phyloP scores from a whole-genome alignment of 352 stramenopile species.

The Elongisporangium undulatum region DNA sequence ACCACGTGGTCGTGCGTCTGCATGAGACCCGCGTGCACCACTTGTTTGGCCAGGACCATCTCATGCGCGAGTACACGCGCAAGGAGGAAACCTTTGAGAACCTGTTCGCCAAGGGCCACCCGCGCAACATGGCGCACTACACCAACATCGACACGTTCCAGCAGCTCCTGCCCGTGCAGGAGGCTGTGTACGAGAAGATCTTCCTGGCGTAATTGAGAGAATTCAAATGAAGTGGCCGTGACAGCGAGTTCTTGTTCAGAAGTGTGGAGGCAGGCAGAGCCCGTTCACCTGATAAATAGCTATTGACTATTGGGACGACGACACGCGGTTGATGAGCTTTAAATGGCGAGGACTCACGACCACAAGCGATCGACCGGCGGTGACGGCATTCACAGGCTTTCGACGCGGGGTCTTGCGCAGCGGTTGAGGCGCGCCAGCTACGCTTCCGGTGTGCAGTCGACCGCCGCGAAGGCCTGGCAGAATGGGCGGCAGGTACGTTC shows the following conservation, averaged over 20 bases:
- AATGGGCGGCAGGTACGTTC: constrained; percentile 30
- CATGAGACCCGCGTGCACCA: constrained; percentile 84
- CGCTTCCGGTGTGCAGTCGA: neutral
- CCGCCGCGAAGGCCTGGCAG: constrained; percentile 5
- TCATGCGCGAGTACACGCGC: constrained; percentile 76
- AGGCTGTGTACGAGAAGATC: constrained; percentile 65
- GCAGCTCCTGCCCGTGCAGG: constrained; percentile 54
- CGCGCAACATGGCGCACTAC: constrained; percentile 77
- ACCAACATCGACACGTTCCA: constrained; percentile 83
- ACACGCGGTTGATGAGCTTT: neutral
- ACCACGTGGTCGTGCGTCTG: constrained; percentile 73
- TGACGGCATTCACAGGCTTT: constrained; percentile 38
- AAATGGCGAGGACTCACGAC: constrained; percentile 38
- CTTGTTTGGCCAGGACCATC: constrained; percentile 63
- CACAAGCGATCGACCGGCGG: constrained; percentile 28
- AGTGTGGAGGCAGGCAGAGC: too few relatives aligned
- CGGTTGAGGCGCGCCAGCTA: constrained; percentile 7
- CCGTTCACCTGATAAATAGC: too few relatives aligned
- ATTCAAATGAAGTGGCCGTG: neutral
- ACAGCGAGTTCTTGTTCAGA: neutral
- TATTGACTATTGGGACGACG: neutral
- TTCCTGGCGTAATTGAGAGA: constrained; percentile 30
- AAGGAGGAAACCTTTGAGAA: constrained; percentile 74
- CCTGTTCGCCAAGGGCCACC: constrained; percentile 60
- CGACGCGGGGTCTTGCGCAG: constrained; percentile 45